Base-by-base conservation (phyloP, 2,329 filamentous ascomycete genomes). In the Tympanopsis confertula region DNA sequence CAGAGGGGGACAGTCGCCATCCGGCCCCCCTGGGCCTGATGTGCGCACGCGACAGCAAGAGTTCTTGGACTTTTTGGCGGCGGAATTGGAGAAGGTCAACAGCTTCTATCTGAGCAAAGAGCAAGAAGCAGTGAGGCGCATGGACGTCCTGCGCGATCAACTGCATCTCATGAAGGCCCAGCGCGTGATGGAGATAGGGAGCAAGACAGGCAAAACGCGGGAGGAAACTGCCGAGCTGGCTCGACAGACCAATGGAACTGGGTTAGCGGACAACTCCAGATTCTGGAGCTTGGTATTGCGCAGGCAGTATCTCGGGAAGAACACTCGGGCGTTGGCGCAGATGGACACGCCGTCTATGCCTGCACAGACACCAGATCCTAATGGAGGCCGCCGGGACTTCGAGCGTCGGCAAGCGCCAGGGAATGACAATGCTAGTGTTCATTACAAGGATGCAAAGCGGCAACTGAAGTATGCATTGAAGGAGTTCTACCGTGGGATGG, bases 81-180 rank as follows among this genome's bases (percentile, higher is more conserved):
- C 64, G 7, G 83, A 98, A 59, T 65, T 98, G 13, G 69, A 79
- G n/a, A 98, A 96, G 59, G 86, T 98, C 10, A 88, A 98, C 53
- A 61, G 66, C 0, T 98, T 98, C 52, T 96, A 96, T 63, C 78
- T 75, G 47, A 63, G 75, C 46, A 95, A 95, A 53, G 91, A 98
- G 53, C 72, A 84, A 19, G 86, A 95, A 53, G 86, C 89, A 0
- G 82, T 77, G 0, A 64, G 79, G 39, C 75, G 88, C 2, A 63
- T 95, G 18, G 62, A 66, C 1, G 56, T 82, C 3, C 66, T 98
- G 35, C 75, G 84, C 30, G 77, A 87, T 37, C 91, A 98, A 55
- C 68, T 98, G 20, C 88, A 94, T 52, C 83, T 93, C 49, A 94
- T 96, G 86, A 74, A 87, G 33, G 86, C 93, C 54, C 74, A 82